These are phyloP conservation scores for Aspergillus hiratsukae DNA, from an alignment of 2,329 filamentous ascomycete genomes.

Conservation along the genomic window DNA sequence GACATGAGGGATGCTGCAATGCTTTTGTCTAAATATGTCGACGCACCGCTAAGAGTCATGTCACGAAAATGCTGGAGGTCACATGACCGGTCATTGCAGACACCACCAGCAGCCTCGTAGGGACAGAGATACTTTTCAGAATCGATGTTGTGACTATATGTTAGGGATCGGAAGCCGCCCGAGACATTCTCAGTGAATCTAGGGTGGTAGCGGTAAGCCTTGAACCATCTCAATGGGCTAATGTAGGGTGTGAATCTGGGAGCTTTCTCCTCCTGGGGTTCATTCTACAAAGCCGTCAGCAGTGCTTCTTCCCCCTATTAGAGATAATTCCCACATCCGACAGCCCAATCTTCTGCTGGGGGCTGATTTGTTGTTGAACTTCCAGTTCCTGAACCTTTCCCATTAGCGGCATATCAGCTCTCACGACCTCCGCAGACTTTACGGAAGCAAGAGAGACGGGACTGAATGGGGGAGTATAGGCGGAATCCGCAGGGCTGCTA, in stretches of 20 bases:
- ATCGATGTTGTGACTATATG: conserved; percentile 89
- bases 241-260: conserved; percentile 63
- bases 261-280: conserved; percentile 13
- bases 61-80: conserved; percentile 73
- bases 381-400: conserved; percentile 25
- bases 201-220: conserved; percentile 85
- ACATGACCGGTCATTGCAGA: conserved; percentile 72
- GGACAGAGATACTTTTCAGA: conserved; percentile 69
- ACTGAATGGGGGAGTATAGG: conserved; percentile 41
- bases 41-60: conserved; percentile 73
- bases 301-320: conserved; percentile 8
- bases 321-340: conserved; percentile 30
- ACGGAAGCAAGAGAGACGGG: conserved; percentile 34
- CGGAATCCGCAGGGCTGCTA: conserved; percentile 22
- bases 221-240: conserved; percentile 77
- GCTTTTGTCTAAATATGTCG: conserved; percentile 28
- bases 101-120: conserved; percentile 64
- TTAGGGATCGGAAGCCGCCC: conserved; percentile 81
- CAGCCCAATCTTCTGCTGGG: conserved; percentile 22
- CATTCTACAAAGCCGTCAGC: conserved; percentile 29
- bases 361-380: conserved; percentile 16
- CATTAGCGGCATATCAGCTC: conserved; percentile 29
- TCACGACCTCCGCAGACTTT: conserved; percentile 20
- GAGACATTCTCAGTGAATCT: conserved; percentile 64
- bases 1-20: conserved; percentile 18